Percentiles rank a stretch among this genome's conserved stretches.
Conservation (phyloP, 1,284 basidiomycete species). For the Austroboletus novae-zelandiae region DNA sequence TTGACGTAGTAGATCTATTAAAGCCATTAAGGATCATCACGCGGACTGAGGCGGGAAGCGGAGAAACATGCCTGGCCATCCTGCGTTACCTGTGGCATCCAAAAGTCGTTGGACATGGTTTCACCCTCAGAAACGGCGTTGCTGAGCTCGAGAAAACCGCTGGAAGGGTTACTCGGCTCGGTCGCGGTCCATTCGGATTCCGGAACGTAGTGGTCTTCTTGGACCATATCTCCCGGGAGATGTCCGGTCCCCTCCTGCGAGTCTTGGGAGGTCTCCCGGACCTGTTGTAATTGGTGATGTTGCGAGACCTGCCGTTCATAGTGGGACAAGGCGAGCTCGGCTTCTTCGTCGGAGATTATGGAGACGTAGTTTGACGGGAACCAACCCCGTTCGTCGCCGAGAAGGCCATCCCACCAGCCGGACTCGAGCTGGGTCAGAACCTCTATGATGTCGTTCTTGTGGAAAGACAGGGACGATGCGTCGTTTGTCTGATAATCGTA, state of each 20-base stretch:
- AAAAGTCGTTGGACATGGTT: constrained; percentile 66
- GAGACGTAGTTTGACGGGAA: constrained; percentile 96
- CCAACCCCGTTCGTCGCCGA: constrained; percentile 91
- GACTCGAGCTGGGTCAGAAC: constrained; percentile 89
- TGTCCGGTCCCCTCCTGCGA: constrained; percentile 13
- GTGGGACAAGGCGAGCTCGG: constrained; percentile 59
- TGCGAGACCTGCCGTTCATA: constrained; percentile 39
- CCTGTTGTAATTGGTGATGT: constrained; percentile 17
- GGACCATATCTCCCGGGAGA: constrained; percentile 12
- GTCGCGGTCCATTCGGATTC: constrained; percentile 25
- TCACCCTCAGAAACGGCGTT: constrained; percentile 20
- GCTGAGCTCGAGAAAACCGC: constrained; percentile 23
- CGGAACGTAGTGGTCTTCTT: constrained; percentile 24
- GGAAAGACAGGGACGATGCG: constrained; percentile 85
- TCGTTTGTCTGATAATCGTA: constrained; percentile 93
- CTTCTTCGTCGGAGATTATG: constrained; percentile 77
- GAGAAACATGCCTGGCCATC: constrained; percentile 64
- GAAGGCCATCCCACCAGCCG: constrained; percentile 98
- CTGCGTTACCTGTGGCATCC: constrained; percentile 71
- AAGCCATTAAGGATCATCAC: constrained; percentile 1
- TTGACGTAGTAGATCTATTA: constrained; percentile 90
- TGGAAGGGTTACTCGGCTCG: constrained; percentile 20
- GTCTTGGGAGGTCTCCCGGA: constrained; percentile 12
- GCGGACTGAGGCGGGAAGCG: not conserved
- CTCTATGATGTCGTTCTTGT: constrained; percentile 87